Evolutionary conservation across 495 filamentous ascomycete genomes (phyloP).

Genomic region (Hypoxylon cercidicola): DNA sequence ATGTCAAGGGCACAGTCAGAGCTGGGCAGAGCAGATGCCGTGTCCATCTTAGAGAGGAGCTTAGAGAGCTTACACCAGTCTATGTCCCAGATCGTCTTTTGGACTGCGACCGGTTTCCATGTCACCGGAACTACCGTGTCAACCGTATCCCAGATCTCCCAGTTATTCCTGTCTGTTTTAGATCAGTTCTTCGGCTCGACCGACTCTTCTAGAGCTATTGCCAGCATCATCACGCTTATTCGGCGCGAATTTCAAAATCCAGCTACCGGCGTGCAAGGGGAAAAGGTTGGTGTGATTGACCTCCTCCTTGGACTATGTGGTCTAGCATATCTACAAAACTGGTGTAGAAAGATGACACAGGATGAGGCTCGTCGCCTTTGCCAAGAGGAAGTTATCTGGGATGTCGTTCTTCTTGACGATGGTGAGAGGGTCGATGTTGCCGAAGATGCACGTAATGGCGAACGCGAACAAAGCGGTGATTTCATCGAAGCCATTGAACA

Average conservation of each 20-base stretch:
- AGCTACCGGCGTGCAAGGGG: conserved; percentile 65
- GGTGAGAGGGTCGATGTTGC: conserved; percentile 70
- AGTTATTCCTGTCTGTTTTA: conserved; percentile 71
- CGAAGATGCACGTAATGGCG: conserved; percentile 43
- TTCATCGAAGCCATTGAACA: conserved; percentile 62
- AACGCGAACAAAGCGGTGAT: conserved; percentile 39
- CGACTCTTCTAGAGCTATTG: conserved; percentile 82
- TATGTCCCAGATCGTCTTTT: conserved; percentile 73
- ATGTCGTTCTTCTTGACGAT: conserved; percentile 78
- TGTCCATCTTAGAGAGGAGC: conserved; percentile 70
- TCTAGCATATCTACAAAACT: conserved; percentile 76
- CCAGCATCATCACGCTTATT: conserved; percentile 78
- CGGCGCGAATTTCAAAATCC: conserved; percentile 76
- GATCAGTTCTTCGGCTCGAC: conserved; percentile 82
- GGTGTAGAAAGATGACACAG: conserved; percentile 70
- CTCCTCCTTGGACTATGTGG: conserved; percentile 74
- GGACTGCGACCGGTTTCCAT: conserved; percentile 75
- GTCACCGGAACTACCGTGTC: conserved; percentile 71
- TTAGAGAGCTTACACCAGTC: conserved; percentile 71
- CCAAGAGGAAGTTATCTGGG: conserved; percentile 76
- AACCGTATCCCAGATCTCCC: conserved; percentile 69
- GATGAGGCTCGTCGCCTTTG: conserved; percentile 61
- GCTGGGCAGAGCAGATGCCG: conserved; percentile 68
- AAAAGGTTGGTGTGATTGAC: conserved; percentile 72
- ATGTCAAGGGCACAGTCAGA: conserved; percentile 63